Conservation (phyloP, 1,139 yeast genomes). For the Magnusiomyces suaveolens region DNA sequence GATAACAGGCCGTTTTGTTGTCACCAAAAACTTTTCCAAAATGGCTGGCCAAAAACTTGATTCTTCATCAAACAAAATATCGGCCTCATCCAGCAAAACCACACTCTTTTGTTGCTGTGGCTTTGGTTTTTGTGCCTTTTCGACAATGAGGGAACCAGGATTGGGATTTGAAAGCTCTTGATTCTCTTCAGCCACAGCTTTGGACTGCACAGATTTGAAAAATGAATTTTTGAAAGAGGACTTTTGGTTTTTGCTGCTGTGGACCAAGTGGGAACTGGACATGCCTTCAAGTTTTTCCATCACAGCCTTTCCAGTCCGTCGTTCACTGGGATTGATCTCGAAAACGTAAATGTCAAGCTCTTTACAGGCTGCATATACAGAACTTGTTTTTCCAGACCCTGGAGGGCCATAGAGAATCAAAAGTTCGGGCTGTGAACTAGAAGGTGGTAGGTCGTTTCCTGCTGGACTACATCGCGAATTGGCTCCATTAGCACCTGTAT, state of each 20-base stretch:
- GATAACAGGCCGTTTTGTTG: constrained; percentile 70
- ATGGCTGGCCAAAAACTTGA: constrained; percentile 65
- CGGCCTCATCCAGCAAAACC: constrained; percentile 78
- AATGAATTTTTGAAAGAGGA: not conserved
- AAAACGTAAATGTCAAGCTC: constrained; percentile 64
- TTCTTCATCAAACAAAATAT: constrained; percentile 70
- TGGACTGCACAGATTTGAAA: not conserved
- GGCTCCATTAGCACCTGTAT: not conserved
- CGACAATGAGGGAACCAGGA: too few relatives aligned
- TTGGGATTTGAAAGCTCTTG: too few relatives aligned
- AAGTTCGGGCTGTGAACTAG: constrained; percentile 19
- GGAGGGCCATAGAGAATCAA: constrained; percentile 59
- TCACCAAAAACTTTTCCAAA: constrained; percentile 51
- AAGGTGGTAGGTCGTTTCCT: constrained; percentile 17
- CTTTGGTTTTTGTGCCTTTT: constrained; percentile 15
- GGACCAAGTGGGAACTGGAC: constrained; percentile 77
- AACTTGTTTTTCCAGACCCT: constrained; percentile 73
- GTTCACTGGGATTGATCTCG: constrained; percentile 68
- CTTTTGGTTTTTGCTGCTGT: constrained; percentile 19
- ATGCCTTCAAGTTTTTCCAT: constrained; percentile 60
- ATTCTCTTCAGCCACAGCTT: not conserved
- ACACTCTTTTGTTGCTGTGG: constrained; percentile 44
- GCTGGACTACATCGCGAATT: constrained; percentile 19
- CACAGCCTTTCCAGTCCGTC: constrained; percentile 65
- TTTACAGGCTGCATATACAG: constrained; percentile 59